These are phyloP conservation scores for Pyricularia grisea DNA, from an alignment of 2,329 filamentous ascomycete genomes.

Conservation along the genomic window DNA sequence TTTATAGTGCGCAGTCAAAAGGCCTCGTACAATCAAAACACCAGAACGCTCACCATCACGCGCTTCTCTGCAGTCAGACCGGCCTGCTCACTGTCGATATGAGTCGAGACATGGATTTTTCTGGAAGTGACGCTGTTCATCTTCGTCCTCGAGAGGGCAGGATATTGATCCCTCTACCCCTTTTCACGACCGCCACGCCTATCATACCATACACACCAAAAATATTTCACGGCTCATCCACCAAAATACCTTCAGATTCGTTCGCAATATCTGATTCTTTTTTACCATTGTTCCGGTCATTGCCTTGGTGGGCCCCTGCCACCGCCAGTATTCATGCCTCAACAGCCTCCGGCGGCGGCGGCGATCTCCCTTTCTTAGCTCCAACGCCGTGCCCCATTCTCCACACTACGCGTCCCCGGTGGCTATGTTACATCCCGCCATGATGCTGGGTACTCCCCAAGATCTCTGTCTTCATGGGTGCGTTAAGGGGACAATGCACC, in stretches of 20 bases:
- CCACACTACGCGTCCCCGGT: not conserved
- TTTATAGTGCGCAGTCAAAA: not conserved
- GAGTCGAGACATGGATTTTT: not conserved
- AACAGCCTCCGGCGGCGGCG: not conserved
- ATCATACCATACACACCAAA: not conserved
- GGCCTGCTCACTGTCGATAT: not conserved
- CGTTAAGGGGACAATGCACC: not conserved
- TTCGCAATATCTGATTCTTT: not conserved
- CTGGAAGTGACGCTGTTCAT: not conserved
- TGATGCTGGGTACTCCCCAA: not conserved
- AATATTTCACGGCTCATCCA: not conserved
- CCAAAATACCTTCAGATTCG: not conserved
- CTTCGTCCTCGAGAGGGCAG: not conserved
- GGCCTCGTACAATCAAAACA: not conserved
- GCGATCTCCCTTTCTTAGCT: not conserved
- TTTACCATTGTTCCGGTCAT: not conserved
- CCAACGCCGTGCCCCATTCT: not conserved
- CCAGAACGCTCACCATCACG: not conserved
- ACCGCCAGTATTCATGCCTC: not conserved
- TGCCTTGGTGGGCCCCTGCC: not conserved
- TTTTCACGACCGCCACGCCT: not conserved
- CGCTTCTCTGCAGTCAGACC: not conserved
- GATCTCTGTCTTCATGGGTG: not conserved
- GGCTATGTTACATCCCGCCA: not conserved
- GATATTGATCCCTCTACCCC: not conserved